phyloP scores from a whole-genome alignment of 192 early-diverging fungal genomes.

The Hyaloraphidium curvatum region DNA sequence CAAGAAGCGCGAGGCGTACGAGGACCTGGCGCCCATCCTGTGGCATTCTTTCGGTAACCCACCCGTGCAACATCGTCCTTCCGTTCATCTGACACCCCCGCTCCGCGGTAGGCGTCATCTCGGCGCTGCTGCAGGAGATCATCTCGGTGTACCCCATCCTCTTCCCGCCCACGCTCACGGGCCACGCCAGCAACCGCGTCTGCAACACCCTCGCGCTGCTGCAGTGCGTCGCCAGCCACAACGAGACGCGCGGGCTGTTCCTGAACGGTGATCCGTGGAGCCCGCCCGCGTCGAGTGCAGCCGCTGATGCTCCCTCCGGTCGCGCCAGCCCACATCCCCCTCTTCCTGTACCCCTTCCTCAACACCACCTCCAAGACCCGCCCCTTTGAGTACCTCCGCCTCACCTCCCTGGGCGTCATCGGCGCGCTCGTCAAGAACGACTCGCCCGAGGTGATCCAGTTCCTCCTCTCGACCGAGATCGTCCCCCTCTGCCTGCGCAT shows the following conservation, averaged over 20 bases:
- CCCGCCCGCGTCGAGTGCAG: neutral
- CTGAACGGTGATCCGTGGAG: slow-evolving; percentile 36
- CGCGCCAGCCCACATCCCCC: slow-evolving; percentile 69
- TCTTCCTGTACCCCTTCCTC: slow-evolving; percentile 94
- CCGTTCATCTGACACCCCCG: too few relatives aligned
- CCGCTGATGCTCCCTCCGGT: neutral
- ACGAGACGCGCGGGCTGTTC: slow-evolving; percentile 69
- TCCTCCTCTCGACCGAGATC: slow-evolving; percentile 89
- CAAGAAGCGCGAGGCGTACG: slow-evolving; percentile 85
- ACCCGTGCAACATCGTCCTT: neutral
- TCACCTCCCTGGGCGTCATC: slow-evolving; percentile 88
- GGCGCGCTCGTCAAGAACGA: slow-evolving; percentile 97
- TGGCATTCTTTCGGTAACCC: slow-evolving; percentile 84
- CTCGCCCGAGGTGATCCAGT: slow-evolving; percentile 86
- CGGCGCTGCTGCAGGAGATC: slow-evolving; percentile 88
- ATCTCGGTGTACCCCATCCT: slow-evolving; percentile 85
- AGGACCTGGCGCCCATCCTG: slow-evolving; percentile 85
- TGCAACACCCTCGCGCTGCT: slow-evolving; percentile 89
- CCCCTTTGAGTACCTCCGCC: slow-evolving; percentile 86
- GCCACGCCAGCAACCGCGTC: slow-evolving; percentile 79
- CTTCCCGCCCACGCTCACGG: slow-evolving; percentile 66
- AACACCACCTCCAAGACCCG: slow-evolving; percentile 88
- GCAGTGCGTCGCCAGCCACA: slow-evolving; percentile 89
- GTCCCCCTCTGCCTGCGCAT: slow-evolving; percentile 95
- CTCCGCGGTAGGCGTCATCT: slow-evolving; percentile 62